Conservation (phyloP, 2,329 filamentous ascomycete genomes). For the Alternaria gansuensis region DNA sequence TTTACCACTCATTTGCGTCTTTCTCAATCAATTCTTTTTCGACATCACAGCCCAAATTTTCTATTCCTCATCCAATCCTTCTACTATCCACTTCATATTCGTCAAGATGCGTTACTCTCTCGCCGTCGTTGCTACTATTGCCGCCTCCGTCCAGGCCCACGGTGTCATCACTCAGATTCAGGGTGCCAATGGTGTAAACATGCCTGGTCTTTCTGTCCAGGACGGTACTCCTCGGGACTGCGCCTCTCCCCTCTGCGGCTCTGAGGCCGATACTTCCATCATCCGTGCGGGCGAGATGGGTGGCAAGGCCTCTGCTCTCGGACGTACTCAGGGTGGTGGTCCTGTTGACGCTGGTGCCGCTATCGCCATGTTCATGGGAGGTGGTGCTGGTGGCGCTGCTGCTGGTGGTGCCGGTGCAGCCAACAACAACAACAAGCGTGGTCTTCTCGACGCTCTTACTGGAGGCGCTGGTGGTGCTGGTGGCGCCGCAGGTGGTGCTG, state of each 20-base stretch:
- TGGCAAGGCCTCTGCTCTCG: slow-evolving; percentile 67
- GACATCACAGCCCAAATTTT: not conserved
- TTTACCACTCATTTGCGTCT: slow-evolving; percentile 19
- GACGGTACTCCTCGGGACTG: slow-evolving; percentile 76
- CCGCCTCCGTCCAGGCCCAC: slow-evolving; percentile 63
- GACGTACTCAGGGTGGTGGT: slow-evolving; percentile 67
- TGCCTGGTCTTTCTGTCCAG: slow-evolving; percentile 68
- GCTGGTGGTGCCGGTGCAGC: slow-evolving; percentile 53
- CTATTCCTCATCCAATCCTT: slow-evolving; percentile 4
- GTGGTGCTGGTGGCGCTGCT: slow-evolving; percentile 51
- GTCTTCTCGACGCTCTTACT: slow-evolving; percentile 39
- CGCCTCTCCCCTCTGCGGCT: slow-evolving; percentile 67
- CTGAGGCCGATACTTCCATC: slow-evolving; percentile 75
- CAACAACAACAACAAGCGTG: slow-evolving; percentile 35
- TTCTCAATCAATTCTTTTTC: slow-evolving; percentile 8
- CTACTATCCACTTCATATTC: slow-evolving; percentile 21
- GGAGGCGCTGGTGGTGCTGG: slow-evolving; percentile 22
- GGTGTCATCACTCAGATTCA: slow-evolving; percentile 65
- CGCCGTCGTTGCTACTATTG: slow-evolving; percentile 58
- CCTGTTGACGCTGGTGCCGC: slow-evolving; percentile 51
- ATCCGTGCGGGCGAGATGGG: slow-evolving; percentile 69
- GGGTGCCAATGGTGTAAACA: slow-evolving; percentile 69
- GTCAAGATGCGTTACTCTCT: slow-evolving; percentile 61
- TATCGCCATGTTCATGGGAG: slow-evolving; percentile 20
- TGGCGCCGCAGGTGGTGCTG: slow-evolving; percentile 8